Evolutionary conservation across 73 alveolate species (phyloP).

Genomic region (Paramecium biaurelia): DNA sequence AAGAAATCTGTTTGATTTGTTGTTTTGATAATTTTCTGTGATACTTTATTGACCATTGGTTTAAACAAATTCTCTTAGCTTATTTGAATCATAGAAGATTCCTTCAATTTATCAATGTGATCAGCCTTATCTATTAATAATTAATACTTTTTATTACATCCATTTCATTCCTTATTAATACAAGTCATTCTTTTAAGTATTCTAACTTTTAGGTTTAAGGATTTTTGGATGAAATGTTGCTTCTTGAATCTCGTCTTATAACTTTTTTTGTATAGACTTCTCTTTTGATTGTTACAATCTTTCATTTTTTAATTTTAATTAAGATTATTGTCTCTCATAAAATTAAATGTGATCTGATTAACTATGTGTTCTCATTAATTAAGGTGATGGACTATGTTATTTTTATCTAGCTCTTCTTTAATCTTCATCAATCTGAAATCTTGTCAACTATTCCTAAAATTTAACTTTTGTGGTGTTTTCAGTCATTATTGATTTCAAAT

Average conservation of each 20-base stretch:
- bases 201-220: neutral
- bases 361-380: neutral
- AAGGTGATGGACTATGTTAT: neutral
- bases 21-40: neutral
- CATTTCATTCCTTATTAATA: neutral
- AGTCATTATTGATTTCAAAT: neutral
- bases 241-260: neutral
- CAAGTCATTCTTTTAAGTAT: neutral
- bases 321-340: neutral
- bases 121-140: conserved; percentile 15
- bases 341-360: conserved; percentile 27
- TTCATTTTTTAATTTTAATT: neutral
- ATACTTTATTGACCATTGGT: conserved; percentile 19
- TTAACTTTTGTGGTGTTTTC: neutral
- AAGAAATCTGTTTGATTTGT: conserved; percentile 1
- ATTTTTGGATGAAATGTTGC: conserved; percentile 33
- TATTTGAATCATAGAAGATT: neutral
- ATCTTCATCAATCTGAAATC: neutral
- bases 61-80: neutral
- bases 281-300: conserved; percentile 7
- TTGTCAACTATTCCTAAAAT: neutral
- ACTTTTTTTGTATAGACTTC: neutral
- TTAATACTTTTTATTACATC: conserved; percentile 12
- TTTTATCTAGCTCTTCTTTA: neutral
- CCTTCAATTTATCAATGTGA: neutral